These are phyloP conservation scores for Stagonosporopsis chrysanthemi DNA, from an alignment of 2,329 filamentous ascomycete genomes.

Conservation along the genomic window DNA sequence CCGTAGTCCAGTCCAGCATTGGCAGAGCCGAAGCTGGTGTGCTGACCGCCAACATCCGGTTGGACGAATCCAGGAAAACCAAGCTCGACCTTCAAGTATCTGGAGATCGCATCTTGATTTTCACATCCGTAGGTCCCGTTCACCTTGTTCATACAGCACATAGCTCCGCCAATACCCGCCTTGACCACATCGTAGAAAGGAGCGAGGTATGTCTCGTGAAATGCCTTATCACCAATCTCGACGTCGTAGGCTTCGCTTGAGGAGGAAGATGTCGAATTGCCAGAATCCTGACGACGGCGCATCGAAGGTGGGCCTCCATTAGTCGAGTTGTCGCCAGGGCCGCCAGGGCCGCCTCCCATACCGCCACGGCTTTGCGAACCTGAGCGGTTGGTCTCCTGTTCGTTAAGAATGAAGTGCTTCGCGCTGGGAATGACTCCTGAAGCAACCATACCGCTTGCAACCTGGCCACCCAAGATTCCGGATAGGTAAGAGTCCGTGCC, in stretches of 20 bases:
- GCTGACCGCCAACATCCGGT: slow-evolving; percentile 53
- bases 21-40: slow-evolving; percentile 52
- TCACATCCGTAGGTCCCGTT: slow-evolving; percentile 35
- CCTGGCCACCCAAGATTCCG: slow-evolving; percentile 17
- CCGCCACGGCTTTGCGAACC: slow-evolving; percentile 8
- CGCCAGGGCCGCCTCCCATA: slow-evolving; percentile 6
- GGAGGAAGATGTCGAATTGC: slow-evolving; percentile 50
- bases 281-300: slow-evolving; percentile 56
- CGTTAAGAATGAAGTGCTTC: slow-evolving; percentile 47
- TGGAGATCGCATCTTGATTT: slow-evolving; percentile 52
- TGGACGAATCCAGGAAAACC: slow-evolving; percentile 53
- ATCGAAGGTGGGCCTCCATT: slow-evolving; percentile 4
- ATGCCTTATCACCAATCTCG: slow-evolving; percentile 68
- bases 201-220: slow-evolving; percentile 70
- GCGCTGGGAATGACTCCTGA: slow-evolving; percentile 57
- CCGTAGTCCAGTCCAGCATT: slow-evolving; percentile 54
- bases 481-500: slow-evolving; percentile 32
- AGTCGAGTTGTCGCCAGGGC: slow-evolving; percentile 3
- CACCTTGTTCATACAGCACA: slow-evolving; percentile 59
- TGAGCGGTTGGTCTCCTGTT: slow-evolving; percentile 17
- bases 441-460: slow-evolving; percentile 18
- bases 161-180: slow-evolving; percentile 64
- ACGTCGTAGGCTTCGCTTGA: slow-evolving; percentile 42
- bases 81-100: slow-evolving; percentile 58
- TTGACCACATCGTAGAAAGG: slow-evolving; percentile 67